Percentiles rank a stretch among this genome's conserved stretches.
These are phyloP conservation scores for Iberis amara DNA, from an alignment of 441 rosid species.

Conservation along the genomic window DNA sequence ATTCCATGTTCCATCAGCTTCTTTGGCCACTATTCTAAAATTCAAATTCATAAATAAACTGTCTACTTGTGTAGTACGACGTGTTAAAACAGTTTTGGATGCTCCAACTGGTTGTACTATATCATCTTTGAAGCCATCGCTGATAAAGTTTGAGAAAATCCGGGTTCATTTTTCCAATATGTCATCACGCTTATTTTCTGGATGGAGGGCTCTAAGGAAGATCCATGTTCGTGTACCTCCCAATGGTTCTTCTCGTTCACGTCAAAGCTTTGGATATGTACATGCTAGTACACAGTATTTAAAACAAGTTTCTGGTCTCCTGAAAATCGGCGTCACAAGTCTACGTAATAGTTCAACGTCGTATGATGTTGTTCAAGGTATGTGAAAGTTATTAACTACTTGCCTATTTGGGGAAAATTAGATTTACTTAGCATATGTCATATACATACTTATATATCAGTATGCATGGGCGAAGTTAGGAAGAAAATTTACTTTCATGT, in stretches of 20 bases:
- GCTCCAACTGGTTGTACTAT: conserved; percentile 83
- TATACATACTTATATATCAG: not conserved
- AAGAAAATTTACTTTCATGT: conserved; percentile 2
- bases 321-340: conserved; percentile 83
- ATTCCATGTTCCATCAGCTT: conserved; percentile 18
- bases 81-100: conserved; percentile 69
- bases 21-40: conserved; percentile 21
- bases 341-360: conserved; percentile 87
- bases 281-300: conserved; percentile 90
- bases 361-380: conserved; percentile 86
- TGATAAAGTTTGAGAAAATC: conserved; percentile 52
- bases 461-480: conserved; percentile 1
- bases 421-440: conserved; percentile 9
- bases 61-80: conserved; percentile 59
- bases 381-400: conserved; percentile 27
- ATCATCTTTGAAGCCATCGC: conserved; percentile 57
- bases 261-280: conserved; percentile 89
- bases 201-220: conserved; percentile 70
- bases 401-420: conserved; percentile 10
- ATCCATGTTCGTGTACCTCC: conserved; percentile 56
- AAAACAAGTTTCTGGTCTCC: conserved; percentile 87
- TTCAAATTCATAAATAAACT: conserved; percentile 17
- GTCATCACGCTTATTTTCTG: conserved; percentile 50
- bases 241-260: conserved; percentile 74
- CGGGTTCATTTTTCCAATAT: conserved; percentile 56